Base-by-base conservation (phyloP, 768 basidiomycete species). In the Ephemerocybe angulata region DNA sequence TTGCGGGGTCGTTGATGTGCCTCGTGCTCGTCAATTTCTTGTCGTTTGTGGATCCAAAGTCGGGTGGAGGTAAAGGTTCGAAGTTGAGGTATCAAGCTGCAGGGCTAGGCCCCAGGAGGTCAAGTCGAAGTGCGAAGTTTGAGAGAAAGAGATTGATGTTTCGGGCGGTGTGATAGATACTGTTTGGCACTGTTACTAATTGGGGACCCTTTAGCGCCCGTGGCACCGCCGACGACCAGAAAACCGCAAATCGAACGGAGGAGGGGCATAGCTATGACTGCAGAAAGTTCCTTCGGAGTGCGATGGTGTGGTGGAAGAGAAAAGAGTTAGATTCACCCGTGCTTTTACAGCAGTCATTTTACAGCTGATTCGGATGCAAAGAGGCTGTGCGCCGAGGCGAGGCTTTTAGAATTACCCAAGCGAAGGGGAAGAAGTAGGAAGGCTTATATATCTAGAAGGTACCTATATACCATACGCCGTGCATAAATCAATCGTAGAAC, bases 401-500 rank as follows among this genome's bases (percentile, higher is more conserved):
- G 17, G 10, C 8, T 8, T 8, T 8, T 35, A 35, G 17, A 17
- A 17, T 35, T 35, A n/a, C n/a, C n/a, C n/a, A 8, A 35, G 33
- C 33, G 10, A 35, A 17, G 33, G 33, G 17, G 10, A 8, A 35
- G 33, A 17, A 8, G 8, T 35, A 35, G 33, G 17, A 8, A 35
- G 10, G 33, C 17, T 35, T 17, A 35, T 8, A 8, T 35, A 17
- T 8, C 8, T 35, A 8, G 8, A 35, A 17, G 33, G 33, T 35
- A 8, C 8, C 10, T 8, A 35, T 17, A 17, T 8, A 35, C 17
- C 33, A 35, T 8, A 17, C 33, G 8, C 10, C 33, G 17, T 8
- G 33, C 8, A 8, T 8, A 35, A 24, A 31, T 53, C 38, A 75
- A 57, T 83, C 78, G 62, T 85, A 83, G 63, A 85, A 87, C 12